Percentiles rank a stretch among this genome's conserved stretches.
These are phyloP conservation scores for Canariomyces notabilis DNA, from an alignment of 2,329 filamentous ascomycete genomes.

Conservation along the genomic window DNA sequence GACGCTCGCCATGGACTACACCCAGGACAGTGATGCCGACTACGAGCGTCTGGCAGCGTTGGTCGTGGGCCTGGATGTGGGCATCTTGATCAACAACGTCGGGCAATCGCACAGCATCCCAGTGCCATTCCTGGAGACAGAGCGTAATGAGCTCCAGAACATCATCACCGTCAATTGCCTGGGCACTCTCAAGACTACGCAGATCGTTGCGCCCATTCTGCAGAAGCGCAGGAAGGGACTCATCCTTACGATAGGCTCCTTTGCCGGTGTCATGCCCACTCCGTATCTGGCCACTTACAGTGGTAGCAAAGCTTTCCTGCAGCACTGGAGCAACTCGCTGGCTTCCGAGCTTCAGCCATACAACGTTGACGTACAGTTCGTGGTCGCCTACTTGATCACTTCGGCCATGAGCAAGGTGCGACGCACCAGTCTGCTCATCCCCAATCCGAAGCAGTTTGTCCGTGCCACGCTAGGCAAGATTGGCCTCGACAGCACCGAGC, in stretches of 20 bases:
- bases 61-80: conserved; percentile 70
- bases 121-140: conserved; percentile 77
- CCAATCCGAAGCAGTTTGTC: conserved; percentile 79
- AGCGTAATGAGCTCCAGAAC: conserved; percentile 72
- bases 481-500: conserved; percentile 73
- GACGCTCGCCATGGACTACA: conserved; percentile 86
- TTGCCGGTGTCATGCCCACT: conserved; percentile 86
- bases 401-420: conserved; percentile 97
- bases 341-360: conserved; percentile 74
- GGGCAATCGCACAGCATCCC: conserved; percentile 92
- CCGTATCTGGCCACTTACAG: conserved; percentile 94
- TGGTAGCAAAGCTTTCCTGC: conserved; percentile 95
- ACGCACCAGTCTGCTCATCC: conserved; percentile 69
- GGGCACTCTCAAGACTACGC: conserved; percentile 82
- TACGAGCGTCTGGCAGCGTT: conserved; percentile 68
- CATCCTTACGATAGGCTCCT: conserved; percentile 95
- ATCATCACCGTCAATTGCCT: conserved; percentile 96
- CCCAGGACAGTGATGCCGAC: conserved; percentile 71
- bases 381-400: conserved; percentile 88
- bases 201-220: conserved; percentile 80
- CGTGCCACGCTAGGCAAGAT: conserved; percentile 72
- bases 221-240: conserved; percentile 77
- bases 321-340: conserved; percentile 88
- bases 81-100: conserved; percentile 93
- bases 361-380: conserved; percentile 83